Evolutionary conservation across 1,284 basidiomycete genomes (phyloP).

Genomic region (Abortiporus biennis): DNA sequence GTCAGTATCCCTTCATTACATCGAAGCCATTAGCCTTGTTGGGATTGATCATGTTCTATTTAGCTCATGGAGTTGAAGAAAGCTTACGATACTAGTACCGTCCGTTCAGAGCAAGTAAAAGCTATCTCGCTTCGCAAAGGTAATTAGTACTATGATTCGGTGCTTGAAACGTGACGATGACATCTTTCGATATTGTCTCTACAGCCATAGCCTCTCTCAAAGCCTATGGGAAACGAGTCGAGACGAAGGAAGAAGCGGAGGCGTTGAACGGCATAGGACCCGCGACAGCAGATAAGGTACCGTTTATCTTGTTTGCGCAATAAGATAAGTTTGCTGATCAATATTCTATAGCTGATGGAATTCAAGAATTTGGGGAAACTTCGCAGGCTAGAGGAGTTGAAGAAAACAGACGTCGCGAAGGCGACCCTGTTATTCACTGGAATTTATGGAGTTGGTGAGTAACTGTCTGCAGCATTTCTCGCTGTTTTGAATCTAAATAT

Average conservation of each 20-base stretch:
- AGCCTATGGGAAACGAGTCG: constrained; percentile 56
- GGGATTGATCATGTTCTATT: background rate
- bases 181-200: no score
- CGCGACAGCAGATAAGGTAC: constrained; percentile 71
- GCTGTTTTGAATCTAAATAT: background rate
- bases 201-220: constrained; percentile 51
- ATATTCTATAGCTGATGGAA: constrained; percentile 60
- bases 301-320: constrained; percentile 9
- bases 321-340: no score
- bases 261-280: constrained; percentile 63
- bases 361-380: constrained; percentile 67
- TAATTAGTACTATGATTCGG: no score
- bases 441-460: constrained; percentile 81
- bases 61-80: constrained; percentile 59
- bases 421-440: constrained; percentile 61
- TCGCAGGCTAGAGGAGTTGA: constrained; percentile 54
- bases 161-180: no score
- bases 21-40: background rate
- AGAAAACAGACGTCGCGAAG: constrained; percentile 51
- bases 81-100: constrained; percentile 54
- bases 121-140: no score
- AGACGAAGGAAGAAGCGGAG: constrained; percentile 54
- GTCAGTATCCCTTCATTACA: constrained; percentile 24
- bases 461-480: background rate
- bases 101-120: no score